These are phyloP conservation scores for Suillus cothurnatus DNA, from an alignment of 768 basidiomycete genomes.

Conservation along the genomic window DNA sequence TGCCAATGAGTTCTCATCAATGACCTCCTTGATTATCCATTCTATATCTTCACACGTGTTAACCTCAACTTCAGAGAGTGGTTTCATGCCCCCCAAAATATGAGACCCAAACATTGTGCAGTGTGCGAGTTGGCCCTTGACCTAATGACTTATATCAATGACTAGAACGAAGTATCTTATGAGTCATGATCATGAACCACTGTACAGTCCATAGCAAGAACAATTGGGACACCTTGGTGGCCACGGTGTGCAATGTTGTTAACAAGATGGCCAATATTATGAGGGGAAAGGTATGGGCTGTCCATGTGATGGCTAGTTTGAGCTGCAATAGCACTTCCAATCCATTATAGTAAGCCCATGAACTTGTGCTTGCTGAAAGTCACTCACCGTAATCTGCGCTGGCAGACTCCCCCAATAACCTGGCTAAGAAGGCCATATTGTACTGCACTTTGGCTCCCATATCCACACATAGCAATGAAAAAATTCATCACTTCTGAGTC, in stretches of 20 bases:
- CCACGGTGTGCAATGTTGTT: no score
- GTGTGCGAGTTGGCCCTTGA: slow-evolving; percentile 30
- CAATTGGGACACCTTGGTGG: no score
- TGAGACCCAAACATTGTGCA: slow-evolving; percentile 30
- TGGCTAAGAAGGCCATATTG: slow-evolving; percentile 18
- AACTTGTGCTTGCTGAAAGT: no score
- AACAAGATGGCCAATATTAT: no score
- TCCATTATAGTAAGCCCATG: no score
- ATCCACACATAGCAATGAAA: slow-evolving; percentile 18
- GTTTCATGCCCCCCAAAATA: slow-evolving; percentile 25
- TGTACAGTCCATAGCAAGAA: slow-evolving; percentile 15
- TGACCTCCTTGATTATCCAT: slow-evolving; percentile 20
- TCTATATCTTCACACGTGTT: slow-evolving; percentile 28
- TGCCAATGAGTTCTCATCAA: slow-evolving; percentile 22
- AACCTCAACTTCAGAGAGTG: slow-evolving; percentile 23
- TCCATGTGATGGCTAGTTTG: no score
- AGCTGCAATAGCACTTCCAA: no score
- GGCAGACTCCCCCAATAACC: no score
- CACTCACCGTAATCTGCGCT: no score
- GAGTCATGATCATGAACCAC: slow-evolving; percentile 21
- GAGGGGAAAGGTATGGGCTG: no score
- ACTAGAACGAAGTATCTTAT: slow-evolving; percentile 28
- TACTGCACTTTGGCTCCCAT: slow-evolving; percentile 16
- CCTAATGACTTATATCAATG: slow-evolving; percentile 28
- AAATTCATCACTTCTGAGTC: slow-evolving; percentile 20